These are phyloP conservation scores for Lenwebbia sp. DNA, from an alignment of 345 rosid genomes.

Conservation along the genomic window DNA sequence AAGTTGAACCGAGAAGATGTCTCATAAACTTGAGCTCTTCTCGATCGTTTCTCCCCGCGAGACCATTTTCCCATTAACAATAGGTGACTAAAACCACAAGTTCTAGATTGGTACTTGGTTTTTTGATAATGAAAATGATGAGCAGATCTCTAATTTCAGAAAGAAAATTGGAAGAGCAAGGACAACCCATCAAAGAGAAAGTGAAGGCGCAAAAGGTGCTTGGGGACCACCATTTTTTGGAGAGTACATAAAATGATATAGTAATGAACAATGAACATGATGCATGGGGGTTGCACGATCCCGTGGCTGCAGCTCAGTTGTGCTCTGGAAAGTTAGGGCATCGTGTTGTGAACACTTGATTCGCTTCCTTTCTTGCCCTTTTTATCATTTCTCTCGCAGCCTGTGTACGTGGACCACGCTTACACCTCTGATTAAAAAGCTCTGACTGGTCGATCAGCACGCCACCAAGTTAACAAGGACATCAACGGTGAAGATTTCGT, in stretches of 20 bases:
- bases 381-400: not conserved
- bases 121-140: not conserved
- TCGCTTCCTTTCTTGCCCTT: not conserved
- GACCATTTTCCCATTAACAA: not conserved
- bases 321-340: not conserved
- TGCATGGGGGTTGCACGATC: not conserved
- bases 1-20: not conserved
- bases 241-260: not conserved
- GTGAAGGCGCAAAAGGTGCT: not conserved
- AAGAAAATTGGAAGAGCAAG: not conserved
- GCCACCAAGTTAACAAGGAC: not conserved
- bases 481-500: not conserved
- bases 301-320: not conserved
- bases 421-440: not conserved
- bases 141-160: not conserved
- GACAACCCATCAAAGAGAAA: not conserved
- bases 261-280: not conserved
- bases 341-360: not conserved
- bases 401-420: not conserved
- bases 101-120: not conserved
- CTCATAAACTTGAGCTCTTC: not conserved
- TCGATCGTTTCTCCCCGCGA: not conserved
- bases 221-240: not conserved
- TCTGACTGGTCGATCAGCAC: not conserved
- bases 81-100: not conserved